Conservation (phyloP, 2,329 filamentous ascomycete species). For the Teratosphaeria zuluensis region DNA sequence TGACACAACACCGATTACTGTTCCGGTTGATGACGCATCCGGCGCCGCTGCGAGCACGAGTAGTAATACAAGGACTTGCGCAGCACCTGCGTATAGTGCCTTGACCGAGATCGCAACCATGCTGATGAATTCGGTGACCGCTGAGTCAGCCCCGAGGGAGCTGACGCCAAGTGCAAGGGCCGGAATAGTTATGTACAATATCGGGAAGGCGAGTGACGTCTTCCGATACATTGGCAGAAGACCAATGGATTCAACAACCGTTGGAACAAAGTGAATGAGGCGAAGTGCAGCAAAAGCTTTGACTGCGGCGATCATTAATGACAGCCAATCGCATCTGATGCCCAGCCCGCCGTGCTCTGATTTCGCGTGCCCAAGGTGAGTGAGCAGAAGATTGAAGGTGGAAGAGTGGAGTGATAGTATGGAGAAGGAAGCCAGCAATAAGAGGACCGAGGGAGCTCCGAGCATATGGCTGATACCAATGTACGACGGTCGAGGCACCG, state of each 20-base stretch:
- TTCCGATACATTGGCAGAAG: constrained; percentile 35
- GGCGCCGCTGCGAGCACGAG: constrained; percentile 41
- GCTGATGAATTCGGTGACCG: constrained; percentile 30
- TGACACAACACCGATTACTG: constrained; percentile 40
- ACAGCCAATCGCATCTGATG: constrained; percentile 36
- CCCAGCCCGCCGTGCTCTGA: constrained; percentile 37
- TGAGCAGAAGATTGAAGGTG: constrained; percentile 42
- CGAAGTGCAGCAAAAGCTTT: constrained; percentile 31
- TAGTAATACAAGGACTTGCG: constrained; percentile 34
- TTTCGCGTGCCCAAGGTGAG: constrained; percentile 38
- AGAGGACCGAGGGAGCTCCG: constrained; percentile 35
- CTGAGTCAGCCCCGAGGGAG: constrained; percentile 17
- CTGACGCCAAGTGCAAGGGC: constrained; percentile 29
- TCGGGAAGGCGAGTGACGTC: constrained; percentile 30
- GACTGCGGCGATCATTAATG: constrained; percentile 32
- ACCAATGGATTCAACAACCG: constrained; percentile 29
- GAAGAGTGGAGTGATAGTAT: constrained; percentile 48
- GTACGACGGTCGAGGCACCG: constrained; percentile 22
- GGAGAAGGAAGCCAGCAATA: constrained; percentile 41
- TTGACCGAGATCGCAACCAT: constrained; percentile 33
- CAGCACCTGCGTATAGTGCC: constrained; percentile 32
- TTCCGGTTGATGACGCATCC: constrained; percentile 37
- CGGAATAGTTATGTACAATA: constrained; percentile 32
- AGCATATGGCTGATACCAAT: constrained; percentile 38
- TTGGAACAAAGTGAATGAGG: constrained; percentile 30